Percentiles rank a stretch among this genome's conserved stretches.
Conservation (phyloP, 164 flowering plant genomes). For the Vitis rupestris region DNA sequence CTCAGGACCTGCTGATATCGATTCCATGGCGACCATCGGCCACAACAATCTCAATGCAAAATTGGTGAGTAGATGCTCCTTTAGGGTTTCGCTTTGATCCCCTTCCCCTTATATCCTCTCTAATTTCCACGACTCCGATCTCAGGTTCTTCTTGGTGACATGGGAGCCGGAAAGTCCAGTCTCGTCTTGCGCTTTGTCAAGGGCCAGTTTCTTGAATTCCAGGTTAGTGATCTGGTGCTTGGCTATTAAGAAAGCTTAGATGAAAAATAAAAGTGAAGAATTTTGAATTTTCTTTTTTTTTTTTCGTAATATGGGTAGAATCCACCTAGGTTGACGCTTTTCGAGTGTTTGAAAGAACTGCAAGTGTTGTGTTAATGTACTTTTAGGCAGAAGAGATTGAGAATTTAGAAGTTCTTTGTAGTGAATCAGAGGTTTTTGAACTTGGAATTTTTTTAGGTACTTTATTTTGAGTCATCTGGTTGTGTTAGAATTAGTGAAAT, state of each 20-base stretch:
- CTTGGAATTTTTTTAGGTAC: too few relatives aligned
- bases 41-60: conserved; percentile 79
- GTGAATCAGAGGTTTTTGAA: too few relatives aligned
- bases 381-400: too few relatives aligned
- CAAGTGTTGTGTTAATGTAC: too few relatives aligned
- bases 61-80: conserved; percentile 39
- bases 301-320: not conserved
- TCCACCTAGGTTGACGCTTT: too few relatives aligned
- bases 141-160: conserved; percentile 70
- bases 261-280: too few relatives aligned
- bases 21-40: conserved; percentile 53
- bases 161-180: conserved; percentile 79
- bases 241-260: too few relatives aligned
- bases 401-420: too few relatives aligned
- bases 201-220: conserved; percentile 73
- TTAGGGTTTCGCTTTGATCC: conserved; percentile 6
- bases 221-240: conserved; percentile 29
- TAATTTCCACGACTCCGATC: not conserved
- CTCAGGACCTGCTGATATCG: too few relatives aligned
- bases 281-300: not conserved
- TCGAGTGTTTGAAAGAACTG: too few relatives aligned
- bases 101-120: not conserved
- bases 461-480: too few relatives aligned
- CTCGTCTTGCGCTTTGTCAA: conserved; percentile 71
- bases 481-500: too few relatives aligned